phyloP scores from a whole-genome alignment of 257 asterid genomes.

The Plantago ovata region DNA sequence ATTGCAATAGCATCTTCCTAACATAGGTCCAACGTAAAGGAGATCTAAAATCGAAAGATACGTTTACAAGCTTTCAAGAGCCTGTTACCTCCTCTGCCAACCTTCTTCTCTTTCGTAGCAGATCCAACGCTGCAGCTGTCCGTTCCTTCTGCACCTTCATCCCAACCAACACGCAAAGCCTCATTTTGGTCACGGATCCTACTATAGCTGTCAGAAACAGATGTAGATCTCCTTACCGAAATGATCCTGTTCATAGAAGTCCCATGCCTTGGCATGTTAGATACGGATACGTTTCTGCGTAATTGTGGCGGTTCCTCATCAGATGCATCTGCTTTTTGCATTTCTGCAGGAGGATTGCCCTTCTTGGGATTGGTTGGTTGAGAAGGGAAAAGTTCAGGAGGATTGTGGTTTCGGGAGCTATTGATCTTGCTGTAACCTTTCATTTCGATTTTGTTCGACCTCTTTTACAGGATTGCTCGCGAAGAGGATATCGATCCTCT shows the following conservation, averaged over 20 bases:
- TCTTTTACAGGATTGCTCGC: too few species aligned
- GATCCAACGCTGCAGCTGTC: slow-evolving; percentile 5
- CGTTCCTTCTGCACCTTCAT: slow-evolving; percentile 12
- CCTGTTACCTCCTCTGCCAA: slow-evolving; percentile 22
- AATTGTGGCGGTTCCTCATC: slow-evolving; percentile 25
- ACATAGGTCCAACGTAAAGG: neutral
- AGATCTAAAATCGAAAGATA: slow-evolving; percentile 30
- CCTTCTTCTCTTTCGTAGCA: slow-evolving; percentile 18
- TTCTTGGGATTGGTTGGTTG: slow-evolving; percentile 8
- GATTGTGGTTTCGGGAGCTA: slow-evolving; percentile 22
- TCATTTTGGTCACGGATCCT: slow-evolving; percentile 46
- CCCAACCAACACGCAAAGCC: slow-evolving; percentile 24
- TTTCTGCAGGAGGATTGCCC: slow-evolving; percentile 10
- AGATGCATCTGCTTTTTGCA: slow-evolving; percentile 11
- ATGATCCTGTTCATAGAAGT: slow-evolving; percentile 36
- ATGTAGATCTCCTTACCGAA: slow-evolving; percentile 43
- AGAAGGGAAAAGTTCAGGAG: slow-evolving; percentile 27
- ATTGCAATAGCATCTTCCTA: neutral
- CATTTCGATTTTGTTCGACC: slow-evolving; percentile 7
- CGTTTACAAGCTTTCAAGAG: slow-evolving; percentile 48
- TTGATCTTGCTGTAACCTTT: slow-evolving; percentile 29
- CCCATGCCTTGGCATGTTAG: slow-evolving; percentile 18
- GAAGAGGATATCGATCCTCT: too few species aligned
- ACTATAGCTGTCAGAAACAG: slow-evolving; percentile 42
- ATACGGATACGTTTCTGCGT: slow-evolving; percentile 27